Base-by-base conservation (phyloP, 2,329 filamentous ascomycete species). In the Fusarium hostae region DNA sequence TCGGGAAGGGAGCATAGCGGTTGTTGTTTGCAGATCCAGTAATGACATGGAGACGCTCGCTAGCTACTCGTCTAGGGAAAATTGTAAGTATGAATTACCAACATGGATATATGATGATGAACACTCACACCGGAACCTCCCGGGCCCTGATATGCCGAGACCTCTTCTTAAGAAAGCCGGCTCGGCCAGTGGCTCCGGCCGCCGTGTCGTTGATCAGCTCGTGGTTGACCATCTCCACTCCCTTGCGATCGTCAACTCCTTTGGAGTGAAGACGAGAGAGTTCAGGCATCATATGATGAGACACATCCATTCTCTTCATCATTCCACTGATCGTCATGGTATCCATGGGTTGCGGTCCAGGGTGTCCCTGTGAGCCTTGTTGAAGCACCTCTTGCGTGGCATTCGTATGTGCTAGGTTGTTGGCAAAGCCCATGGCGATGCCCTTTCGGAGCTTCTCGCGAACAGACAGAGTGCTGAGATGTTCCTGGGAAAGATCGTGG, bases 391-490 rank as follows among this genome's bases (percentile, higher is more conserved):
- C 43, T 7, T 16, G 28, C 3, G 57, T 35, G 16, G 47, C 28
- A 10, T 54, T 62, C n/a, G 28, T 54, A n/a, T 57, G 35, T 18
- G 57, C 43, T 24, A 59, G 22, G 9, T 41, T 55, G 20, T 59
- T 70, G 40, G 65, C 69, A 18, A 75, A 67, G n/a, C 70, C 47
- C 58, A 63, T 68, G 16, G 66, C 58, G 57, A 75, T 62, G 9
- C 73, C 73, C 48, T 73, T 73, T 35, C 43, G 59, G n/a, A 75
- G 58, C 32, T 72, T 75, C 28, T 74, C 73, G 9, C 58, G 40
- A 15, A 69, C 50, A 13, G 64, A 67, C 6, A 75, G 62, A 6
- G 48, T 60, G 35, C 45, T 50, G 30, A 71, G 63, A n/a, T 67
- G 54, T 9, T 71, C 61, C 35, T 69, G 45, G 2, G 68, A 60